Evolutionary conservation across 2,329 filamentous ascomycete species (phyloP).

Genomic region (Diplodia intermedia): DNA sequence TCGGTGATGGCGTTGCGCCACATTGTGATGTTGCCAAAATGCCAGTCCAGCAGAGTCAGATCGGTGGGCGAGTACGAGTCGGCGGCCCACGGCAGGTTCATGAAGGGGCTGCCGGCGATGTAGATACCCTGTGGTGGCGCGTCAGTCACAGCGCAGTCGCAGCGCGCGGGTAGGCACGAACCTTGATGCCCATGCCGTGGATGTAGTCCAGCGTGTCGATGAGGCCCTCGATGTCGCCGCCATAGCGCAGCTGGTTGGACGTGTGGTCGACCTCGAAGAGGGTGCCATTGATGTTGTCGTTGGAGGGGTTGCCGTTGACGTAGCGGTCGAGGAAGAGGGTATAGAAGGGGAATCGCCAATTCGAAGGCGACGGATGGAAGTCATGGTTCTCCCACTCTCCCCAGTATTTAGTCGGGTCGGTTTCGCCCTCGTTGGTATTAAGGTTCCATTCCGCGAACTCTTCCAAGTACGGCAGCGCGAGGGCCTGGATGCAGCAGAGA

Average conservation of each 20-base stretch:
- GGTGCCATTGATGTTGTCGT: slow-evolving; percentile 68
- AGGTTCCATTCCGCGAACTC: slow-evolving; percentile 63
- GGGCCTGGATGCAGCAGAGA: slow-evolving; percentile 25
- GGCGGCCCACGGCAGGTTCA: slow-evolving; percentile 69
- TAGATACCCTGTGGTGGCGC: slow-evolving; percentile 61
- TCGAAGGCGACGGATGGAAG: slow-evolving; percentile 63
- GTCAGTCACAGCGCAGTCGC: slow-evolving; percentile 33
- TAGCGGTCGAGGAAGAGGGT: slow-evolving; percentile 69
- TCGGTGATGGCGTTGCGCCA: slow-evolving; percentile 66
- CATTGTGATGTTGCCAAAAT: slow-evolving; percentile 65
- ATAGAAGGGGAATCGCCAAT: slow-evolving; percentile 72
- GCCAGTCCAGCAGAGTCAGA: slow-evolving; percentile 67
- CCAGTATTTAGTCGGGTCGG: slow-evolving; percentile 63
- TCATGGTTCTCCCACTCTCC: slow-evolving; percentile 62
- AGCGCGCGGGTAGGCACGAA: slow-evolving; percentile 36
- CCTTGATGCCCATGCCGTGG: slow-evolving; percentile 69
- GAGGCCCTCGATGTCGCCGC: slow-evolving; percentile 65
- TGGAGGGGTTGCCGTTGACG: slow-evolving; percentile 69
- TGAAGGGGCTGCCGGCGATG: slow-evolving; percentile 67
- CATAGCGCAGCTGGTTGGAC: slow-evolving; percentile 68
- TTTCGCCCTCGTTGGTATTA: slow-evolving; percentile 65
- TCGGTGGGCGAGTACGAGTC: slow-evolving; percentile 68
- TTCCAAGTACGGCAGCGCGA: slow-evolving; percentile 54
- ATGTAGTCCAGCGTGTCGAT: slow-evolving; percentile 69
- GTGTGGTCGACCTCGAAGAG: slow-evolving; percentile 66